Percentiles rank a stretch among this genome's conserved stretches.
These are phyloP conservation scores for Chlorella sp. DNA, from an alignment of 139 green algal species.

Conservation along the genomic window DNA sequence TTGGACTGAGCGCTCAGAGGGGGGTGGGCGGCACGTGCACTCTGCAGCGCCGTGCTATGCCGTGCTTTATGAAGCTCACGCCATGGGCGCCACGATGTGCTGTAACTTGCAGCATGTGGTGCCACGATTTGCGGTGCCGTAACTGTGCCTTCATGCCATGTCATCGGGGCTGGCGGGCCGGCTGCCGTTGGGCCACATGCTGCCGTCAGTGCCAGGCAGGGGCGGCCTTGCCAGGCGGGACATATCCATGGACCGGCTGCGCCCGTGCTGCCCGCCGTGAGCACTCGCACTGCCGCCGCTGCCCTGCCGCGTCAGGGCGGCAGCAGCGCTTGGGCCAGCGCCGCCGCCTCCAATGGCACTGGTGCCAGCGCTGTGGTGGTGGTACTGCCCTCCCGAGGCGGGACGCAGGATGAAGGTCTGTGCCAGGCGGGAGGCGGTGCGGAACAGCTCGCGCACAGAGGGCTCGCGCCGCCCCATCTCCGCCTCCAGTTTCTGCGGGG, in stretches of 20 bases:
- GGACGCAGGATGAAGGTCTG: not conserved
- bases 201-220: not conserved
- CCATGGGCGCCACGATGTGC: too few relatives aligned
- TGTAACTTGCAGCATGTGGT: too few relatives aligned
- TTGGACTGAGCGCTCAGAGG: too few relatives aligned
- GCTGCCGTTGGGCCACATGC: not conserved
- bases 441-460: constrained; percentile 51
- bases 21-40: too few relatives aligned
- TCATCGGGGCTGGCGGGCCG: not conserved
- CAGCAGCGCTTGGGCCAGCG: not conserved
- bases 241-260: not conserved
- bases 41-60: too few relatives aligned
- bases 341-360: not conserved
- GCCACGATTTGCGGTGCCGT: not conserved
- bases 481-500: constrained; percentile 37
- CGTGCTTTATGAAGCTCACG: too few relatives aligned
- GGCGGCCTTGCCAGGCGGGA: not conserved
- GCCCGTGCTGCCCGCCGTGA: not conserved
- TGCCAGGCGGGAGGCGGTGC: constrained; percentile 37
- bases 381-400: not conserved
- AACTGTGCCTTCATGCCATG: not conserved
- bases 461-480: constrained; percentile 47
- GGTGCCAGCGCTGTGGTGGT: not conserved
- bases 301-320: not conserved
- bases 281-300: not conserved